A percentile compares a stretch with the other conserved stretches of the same genome.
Conservation (phyloP, 2,329 filamentous ascomycete genomes). For the Pseudovirgaria hyperparasitica region DNA sequence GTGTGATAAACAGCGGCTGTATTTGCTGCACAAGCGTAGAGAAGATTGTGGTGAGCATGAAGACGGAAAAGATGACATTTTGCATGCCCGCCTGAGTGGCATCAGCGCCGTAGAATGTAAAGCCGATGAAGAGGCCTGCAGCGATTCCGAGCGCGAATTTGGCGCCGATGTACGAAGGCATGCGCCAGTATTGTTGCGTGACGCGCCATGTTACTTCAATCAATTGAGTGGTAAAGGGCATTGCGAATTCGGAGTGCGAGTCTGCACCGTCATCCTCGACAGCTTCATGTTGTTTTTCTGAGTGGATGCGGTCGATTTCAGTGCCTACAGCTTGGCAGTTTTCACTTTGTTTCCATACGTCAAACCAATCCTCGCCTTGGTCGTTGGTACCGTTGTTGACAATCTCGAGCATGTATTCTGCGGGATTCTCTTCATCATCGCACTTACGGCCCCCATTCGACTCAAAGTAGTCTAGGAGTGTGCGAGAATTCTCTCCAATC, state of each 20-base stretch:
- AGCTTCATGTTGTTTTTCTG: constrained; percentile 18
- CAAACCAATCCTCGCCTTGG: constrained; percentile 25
- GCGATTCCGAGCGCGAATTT: constrained; percentile 16
- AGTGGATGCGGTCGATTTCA: constrained; percentile 27
- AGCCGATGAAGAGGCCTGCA: constrained; percentile 22
- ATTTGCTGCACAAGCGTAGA: constrained; percentile 38
- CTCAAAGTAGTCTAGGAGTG: constrained; percentile 43
- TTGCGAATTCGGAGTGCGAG: constrained; percentile 30
- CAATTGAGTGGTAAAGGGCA: constrained; percentile 23
- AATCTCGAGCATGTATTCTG: constrained; percentile 60
- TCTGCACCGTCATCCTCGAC: constrained; percentile 19
- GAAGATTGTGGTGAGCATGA: constrained; percentile 34
- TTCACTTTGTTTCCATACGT: constrained; percentile 23
- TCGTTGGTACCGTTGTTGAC: constrained; percentile 21
- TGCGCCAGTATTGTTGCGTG: constrained; percentile 35
- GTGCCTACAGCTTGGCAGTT: constrained; percentile 15
- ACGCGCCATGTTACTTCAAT: constrained; percentile 26
- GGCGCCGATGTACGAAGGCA: constrained; percentile 28
- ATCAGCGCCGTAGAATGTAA: constrained; percentile 30
- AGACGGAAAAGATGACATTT: constrained; percentile 35
- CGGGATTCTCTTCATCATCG: constrained; percentile 52
- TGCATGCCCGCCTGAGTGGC: constrained; percentile 29
- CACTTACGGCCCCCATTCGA: constrained; percentile 49
- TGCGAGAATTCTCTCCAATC: constrained; percentile 29
- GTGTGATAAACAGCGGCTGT: constrained; percentile 44